Evolutionary conservation across 1,284 basidiomycete species (phyloP).

Genomic region (Fomitiporia mediterranea): DNA sequence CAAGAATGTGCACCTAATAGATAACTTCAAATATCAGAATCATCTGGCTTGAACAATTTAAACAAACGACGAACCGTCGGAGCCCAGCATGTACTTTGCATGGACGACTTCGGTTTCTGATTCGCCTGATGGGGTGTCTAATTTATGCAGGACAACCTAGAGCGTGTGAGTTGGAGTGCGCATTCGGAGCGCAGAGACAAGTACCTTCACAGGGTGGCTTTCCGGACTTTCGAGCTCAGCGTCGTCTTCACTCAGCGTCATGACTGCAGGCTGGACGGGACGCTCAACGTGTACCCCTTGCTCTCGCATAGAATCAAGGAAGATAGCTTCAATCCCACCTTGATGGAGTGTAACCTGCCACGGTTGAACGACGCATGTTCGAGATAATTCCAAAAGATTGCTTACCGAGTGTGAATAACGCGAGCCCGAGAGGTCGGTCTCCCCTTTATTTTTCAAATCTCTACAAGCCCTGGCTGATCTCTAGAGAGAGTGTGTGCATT

Average conservation of each 20-base stretch:
- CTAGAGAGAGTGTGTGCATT: constrained; percentile 31
- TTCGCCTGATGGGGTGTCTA: constrained; percentile 29
- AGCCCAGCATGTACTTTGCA: constrained; percentile 52
- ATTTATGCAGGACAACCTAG: constrained; percentile 35
- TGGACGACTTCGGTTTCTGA: constrained; percentile 39
- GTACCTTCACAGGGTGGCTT: constrained; percentile 55
- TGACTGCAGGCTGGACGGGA: constrained; percentile 47
- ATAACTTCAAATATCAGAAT: not conserved
- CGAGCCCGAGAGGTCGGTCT: constrained; percentile 7
- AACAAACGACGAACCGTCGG: constrained; percentile 39
- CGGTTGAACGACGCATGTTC: not conserved
- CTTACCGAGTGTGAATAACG: constrained; percentile 1
- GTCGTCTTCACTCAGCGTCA: constrained; percentile 39
- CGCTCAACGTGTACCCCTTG: constrained; percentile 54
- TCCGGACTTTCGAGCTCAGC: constrained; percentile 38
- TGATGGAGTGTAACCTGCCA: constrained; percentile 63
- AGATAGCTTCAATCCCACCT: constrained; percentile 66
- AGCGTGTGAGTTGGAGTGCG: constrained; percentile 24
- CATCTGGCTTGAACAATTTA: not conserved
- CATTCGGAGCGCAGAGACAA: constrained; percentile 22
- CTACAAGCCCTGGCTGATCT: constrained; percentile 57
- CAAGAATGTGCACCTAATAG: constrained; percentile 62
- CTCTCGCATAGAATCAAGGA: constrained; percentile 56
- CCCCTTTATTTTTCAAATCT: constrained; percentile 43
- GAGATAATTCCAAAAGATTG: too few species aligned